Evolutionary conservation across 768 basidiomycete species (phyloP), one percentile per base, ranked within the genome.

Genomic region (Pulveroboletus sp.): DNA sequence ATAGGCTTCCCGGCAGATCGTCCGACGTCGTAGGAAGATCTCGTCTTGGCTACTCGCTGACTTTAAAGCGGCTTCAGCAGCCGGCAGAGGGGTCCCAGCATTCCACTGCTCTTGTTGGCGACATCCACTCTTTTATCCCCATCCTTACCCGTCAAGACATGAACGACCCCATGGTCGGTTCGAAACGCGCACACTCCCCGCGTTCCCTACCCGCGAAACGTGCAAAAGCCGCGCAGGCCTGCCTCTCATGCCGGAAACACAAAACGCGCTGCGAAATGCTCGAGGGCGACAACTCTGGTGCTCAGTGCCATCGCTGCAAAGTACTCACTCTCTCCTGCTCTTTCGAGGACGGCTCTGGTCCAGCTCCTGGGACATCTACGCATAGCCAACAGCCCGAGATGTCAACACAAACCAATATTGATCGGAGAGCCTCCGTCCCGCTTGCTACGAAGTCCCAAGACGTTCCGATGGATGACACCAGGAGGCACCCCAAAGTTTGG

Each of bases 201-300:
- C 66, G 67, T 24, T 23, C 54, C 27, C 42, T 54, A 2, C 62
- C 69, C 24, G 49, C 67, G 30, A 76, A 74, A 53, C 64, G 74
- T 43, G 67, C 71, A 19, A 76, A 76, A 51, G 70, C 74, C 0
- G 64, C 70, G 8, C 73, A 76, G 52, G 76, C 76, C 2, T 77
- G 76, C 53, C 49, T 71, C 4, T 71, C 73, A 22, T 77, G 76
- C 50, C 65, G 76, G n/a, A 69, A 69, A 49, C 72, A 76, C 55
- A 78, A 78, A 47, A 76, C 74, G 35, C 72, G 76, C 10, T 77
- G 77, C 57, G 77, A 78, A 62, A 64, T 75, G 47, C 68, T 78
- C n/a, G 77, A 76, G 19, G 65, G 63, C n/a, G 58, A 63, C 48
- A 61, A 67, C 35, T 54, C 64, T 26, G 64, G 60, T 22, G 57